Evolutionary conservation across 23 red algal genomes (phyloP).

Genomic region (Gracilaria domingensis): DNA sequence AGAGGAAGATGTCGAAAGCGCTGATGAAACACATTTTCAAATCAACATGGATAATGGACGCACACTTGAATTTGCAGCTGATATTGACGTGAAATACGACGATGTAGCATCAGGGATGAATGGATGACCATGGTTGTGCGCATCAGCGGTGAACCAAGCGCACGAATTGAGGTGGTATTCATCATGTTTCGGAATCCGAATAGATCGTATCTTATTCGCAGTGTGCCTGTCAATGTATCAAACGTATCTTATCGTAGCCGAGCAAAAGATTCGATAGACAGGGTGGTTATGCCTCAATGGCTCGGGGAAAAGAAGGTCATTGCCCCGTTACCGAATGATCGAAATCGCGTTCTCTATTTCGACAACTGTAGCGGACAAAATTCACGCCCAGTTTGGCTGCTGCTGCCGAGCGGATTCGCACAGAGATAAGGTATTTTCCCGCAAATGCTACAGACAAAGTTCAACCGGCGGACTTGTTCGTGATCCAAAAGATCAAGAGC

Average conservation of each 20-base stretch:
- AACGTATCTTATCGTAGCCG: neutral
- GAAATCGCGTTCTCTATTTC: neutral
- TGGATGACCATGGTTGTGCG: conserved; percentile 32
- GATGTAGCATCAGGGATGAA: conserved; percentile 31
- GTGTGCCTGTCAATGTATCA: neutral
- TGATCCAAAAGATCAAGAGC: conserved; percentile 31
- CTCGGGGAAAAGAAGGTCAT: neutral
- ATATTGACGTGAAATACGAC: conserved; percentile 11
- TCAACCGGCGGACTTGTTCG: conserved; percentile 25
- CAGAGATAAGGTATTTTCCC: neutral
- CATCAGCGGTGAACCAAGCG: neutral
- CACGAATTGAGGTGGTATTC: neutral
- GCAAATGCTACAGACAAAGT: conserved; percentile 18
- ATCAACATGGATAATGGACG: conserved; percentile 14
- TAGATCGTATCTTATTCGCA: neutral
- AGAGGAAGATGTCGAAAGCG: neutral
- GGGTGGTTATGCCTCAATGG: neutral
- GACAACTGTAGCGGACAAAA: conserved; percentile 36
- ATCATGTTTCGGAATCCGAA: conserved; percentile 28
- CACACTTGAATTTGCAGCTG: neutral
- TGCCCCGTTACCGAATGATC: neutral
- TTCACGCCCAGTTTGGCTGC: neutral
- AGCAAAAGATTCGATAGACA: conserved; percentile 10
- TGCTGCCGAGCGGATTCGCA: neutral
- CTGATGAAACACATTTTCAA: conserved; percentile 24